These are phyloP conservation scores for Typha latifolia DNA, from an alignment of 176 grass and related monocot genomes.

Conservation along the genomic window DNA sequence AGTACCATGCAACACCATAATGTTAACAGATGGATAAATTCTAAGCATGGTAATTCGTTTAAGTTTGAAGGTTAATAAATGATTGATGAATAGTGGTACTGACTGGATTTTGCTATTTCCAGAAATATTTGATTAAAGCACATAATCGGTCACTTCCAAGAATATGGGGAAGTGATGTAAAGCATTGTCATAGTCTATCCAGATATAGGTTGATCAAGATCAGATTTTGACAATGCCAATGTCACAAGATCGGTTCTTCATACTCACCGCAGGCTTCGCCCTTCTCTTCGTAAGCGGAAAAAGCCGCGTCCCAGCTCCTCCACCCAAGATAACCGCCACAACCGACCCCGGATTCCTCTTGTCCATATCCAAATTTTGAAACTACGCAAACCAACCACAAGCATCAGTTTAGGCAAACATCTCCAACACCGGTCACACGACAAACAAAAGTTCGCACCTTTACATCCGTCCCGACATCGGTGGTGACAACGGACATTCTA, in stretches of 20 bases:
- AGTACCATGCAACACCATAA: background rate
- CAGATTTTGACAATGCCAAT: background rate
- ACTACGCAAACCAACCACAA: conserved; percentile 25
- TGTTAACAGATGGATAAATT: background rate
- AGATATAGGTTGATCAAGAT: background rate
- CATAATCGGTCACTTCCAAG: no score
- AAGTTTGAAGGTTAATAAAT: background rate
- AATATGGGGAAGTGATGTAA: background rate
- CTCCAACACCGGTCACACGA: background rate
- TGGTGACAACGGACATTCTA: conserved; percentile 42
- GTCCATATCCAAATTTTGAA: conserved; percentile 34
- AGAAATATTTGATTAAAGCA: no score
- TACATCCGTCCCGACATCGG: conserved; percentile 19
- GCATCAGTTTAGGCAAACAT: background rate
- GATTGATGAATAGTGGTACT: no score
- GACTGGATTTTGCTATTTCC: no score
- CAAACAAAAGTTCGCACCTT: background rate
- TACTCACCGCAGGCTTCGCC: conserved; percentile 78
- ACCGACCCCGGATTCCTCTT: conserved; percentile 49
- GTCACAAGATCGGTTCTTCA: background rate
- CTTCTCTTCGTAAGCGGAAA: conserved; percentile 85
- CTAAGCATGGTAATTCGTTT: background rate
- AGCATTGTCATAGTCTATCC: background rate
- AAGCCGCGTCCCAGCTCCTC: conserved; percentile 72
- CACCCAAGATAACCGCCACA: conserved; percentile 81